These are phyloP conservation scores for Suillus spraguei DNA, from an alignment of 768 basidiomycete genomes.

Conservation along the genomic window DNA sequence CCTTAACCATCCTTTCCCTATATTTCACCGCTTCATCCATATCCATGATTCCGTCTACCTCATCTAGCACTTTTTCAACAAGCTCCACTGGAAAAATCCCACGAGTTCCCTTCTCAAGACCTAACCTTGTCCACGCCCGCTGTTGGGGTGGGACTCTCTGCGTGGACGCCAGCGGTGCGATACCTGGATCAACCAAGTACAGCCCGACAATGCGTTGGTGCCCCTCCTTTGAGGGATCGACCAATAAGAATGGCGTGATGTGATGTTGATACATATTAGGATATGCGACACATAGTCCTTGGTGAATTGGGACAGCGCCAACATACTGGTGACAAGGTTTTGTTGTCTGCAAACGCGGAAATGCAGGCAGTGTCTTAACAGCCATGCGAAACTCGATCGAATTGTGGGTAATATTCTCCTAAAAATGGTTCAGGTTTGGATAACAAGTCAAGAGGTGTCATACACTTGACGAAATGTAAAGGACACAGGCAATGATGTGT, in stretches of 20 bases:
- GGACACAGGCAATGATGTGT: conserved; percentile 48
- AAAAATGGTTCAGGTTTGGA: neutral
- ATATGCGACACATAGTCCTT: conserved; percentile 46
- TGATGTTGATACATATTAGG: conserved; percentile 61
- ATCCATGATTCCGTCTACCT: conserved; percentile 43
- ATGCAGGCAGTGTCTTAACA: conserved; percentile 44
- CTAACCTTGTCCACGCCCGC: conserved; percentile 43
- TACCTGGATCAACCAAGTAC: conserved; percentile 52
- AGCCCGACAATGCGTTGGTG: conserved; percentile 45
- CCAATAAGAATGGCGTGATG: conserved; percentile 41
- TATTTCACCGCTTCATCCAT: conserved; percentile 39
- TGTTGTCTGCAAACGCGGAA: conserved; percentile 44
- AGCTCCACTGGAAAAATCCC: conserved; percentile 35
- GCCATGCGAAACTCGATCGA: conserved; percentile 53
- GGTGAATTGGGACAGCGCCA: conserved; percentile 39
- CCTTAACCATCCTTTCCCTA: conserved; percentile 34
- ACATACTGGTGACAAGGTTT: conserved; percentile 52
- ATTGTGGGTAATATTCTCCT: conserved; percentile 47
- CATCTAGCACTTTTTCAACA: conserved; percentile 41
- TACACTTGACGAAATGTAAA: conserved; percentile 44
- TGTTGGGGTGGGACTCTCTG: conserved; percentile 53
- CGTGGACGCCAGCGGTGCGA: conserved; percentile 44
- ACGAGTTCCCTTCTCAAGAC: conserved; percentile 27
- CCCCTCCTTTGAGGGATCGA: conserved; percentile 44
- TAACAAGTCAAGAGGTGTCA: conserved; percentile 18